Conservation (phyloP, 306 rosid genomes). For the Corylus avellana region DNA sequence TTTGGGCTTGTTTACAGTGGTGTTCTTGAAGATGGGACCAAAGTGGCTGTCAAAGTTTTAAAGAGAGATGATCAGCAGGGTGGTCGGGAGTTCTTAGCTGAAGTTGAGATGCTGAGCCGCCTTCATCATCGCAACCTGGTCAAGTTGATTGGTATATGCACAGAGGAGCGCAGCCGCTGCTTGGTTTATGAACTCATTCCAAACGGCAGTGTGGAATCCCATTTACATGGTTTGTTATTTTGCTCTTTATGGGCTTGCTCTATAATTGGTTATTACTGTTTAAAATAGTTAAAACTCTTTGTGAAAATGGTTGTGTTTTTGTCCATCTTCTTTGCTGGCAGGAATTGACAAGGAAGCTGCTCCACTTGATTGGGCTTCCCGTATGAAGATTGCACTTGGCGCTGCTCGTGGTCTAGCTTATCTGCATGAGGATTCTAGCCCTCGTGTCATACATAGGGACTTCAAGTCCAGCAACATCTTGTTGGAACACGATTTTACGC, state of each 20-base stretch:
- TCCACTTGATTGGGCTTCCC: constrained; percentile 77
- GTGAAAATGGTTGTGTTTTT: constrained; percentile 12
- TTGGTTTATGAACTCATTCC: constrained; percentile 92
- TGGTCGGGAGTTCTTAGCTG: constrained; percentile 88
- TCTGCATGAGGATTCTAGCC: constrained; percentile 96
- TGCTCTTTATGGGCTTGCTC: constrained; percentile 14
- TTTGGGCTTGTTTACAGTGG: constrained; percentile 92
- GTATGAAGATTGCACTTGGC: constrained; percentile 94
- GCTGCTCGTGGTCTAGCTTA: constrained; percentile 96
- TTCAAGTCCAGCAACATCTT: constrained; percentile 94
- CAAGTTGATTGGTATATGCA: constrained; percentile 87
- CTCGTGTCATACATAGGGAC: constrained; percentile 93
- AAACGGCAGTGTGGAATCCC: constrained; percentile 97
- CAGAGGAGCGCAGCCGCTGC: constrained; percentile 73
- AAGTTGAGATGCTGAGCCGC: constrained; percentile 99
- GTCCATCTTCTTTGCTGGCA: constrained; percentile 34
- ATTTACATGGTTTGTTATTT: constrained; percentile 73
- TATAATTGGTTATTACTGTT: constrained; percentile 8
- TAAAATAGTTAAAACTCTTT: constrained; percentile 14
- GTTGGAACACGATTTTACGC: constrained; percentile 88
- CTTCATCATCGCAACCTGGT: constrained; percentile 97
- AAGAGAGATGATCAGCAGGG: constrained; percentile 98
- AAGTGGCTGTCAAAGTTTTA: constrained; percentile 87
- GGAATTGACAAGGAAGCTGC: constrained; percentile 70
- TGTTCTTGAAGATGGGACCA: constrained; percentile 70